Evolutionary conservation across 495 filamentous ascomycete genomes (phyloP).

Genomic region (Cladorrhinum samala): DNA sequence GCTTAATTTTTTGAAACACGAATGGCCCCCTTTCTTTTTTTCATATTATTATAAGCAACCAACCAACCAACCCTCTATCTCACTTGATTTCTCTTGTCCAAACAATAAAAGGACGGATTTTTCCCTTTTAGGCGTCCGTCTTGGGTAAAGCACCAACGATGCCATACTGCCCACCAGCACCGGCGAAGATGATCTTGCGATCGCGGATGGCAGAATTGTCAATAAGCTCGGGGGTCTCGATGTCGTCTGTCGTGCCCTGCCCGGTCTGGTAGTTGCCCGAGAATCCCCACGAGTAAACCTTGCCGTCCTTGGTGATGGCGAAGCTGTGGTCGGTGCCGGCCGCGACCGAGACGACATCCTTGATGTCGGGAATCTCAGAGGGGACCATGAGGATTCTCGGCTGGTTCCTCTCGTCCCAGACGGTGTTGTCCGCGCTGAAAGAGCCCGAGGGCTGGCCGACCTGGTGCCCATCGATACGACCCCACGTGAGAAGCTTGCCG

Average conservation of each 20-base stretch:
- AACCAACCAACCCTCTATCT: too few species aligned
- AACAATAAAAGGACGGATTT: too few species aligned
- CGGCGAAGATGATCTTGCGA: conserved; percentile 51
- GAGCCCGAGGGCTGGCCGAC: conserved; percentile 49
- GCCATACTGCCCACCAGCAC: conserved; percentile 61
- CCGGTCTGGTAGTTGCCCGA: conserved; percentile 62
- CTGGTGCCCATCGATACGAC: conserved; percentile 59
- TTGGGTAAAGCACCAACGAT: conserved; percentile 42
- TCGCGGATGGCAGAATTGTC: conserved; percentile 56
- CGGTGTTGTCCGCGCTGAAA: conserved; percentile 48
- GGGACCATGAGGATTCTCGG: conserved; percentile 55
- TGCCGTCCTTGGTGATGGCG: conserved; percentile 52
- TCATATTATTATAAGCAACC: too few species aligned
- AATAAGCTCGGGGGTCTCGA: conserved; percentile 53
- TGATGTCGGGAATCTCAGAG: conserved; percentile 26
- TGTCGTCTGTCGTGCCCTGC: conserved; percentile 51
- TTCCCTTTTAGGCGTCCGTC: not conserved
- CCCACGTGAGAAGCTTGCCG: conserved; percentile 62
- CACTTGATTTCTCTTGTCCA: too few species aligned
- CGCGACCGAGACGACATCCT: conserved; percentile 32
- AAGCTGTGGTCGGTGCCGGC: conserved; percentile 56
- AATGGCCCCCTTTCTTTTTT: too few species aligned
- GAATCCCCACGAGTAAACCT: conserved; percentile 68
- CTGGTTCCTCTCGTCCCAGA: conserved; percentile 48
- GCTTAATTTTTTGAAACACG: too few species aligned